phyloP scores from a whole-genome alignment of 768 basidiomycete species.

The Leucosporidium yakuticum region DNA sequence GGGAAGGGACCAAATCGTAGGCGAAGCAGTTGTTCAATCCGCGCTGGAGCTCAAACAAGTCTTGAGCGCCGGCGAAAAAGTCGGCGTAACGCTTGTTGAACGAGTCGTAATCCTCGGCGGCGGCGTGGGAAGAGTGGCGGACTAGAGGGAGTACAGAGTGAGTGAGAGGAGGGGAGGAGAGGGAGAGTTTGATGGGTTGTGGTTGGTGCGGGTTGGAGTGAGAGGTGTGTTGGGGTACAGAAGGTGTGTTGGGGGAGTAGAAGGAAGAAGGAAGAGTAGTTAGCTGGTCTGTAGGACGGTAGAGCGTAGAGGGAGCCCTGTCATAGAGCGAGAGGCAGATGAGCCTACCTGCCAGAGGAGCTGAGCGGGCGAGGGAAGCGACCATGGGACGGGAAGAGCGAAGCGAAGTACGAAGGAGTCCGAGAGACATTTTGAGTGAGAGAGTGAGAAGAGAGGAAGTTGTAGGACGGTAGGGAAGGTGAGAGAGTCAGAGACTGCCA shows the following conservation, averaged over 20 bases:
- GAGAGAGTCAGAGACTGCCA: too few relatives aligned
- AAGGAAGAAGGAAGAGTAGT: not conserved
- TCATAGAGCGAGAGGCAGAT: too few relatives aligned
- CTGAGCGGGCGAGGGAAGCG: too few relatives aligned
- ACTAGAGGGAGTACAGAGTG: constrained; percentile 7
- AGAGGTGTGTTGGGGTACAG: not conserved
- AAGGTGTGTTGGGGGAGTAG: not conserved
- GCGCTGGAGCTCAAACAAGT: constrained; percentile 97
- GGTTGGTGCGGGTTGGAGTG: not conserved
- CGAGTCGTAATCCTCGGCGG: constrained; percentile 59
- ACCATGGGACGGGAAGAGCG: not conserved
- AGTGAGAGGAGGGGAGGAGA: not conserved
- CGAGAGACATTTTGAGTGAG: not conserved
- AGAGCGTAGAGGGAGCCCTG: not conserved
- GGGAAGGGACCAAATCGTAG: constrained; percentile 87
- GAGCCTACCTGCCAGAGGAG: too few relatives aligned
- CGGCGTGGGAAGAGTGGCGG: constrained; percentile 31
- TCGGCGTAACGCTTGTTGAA: constrained; percentile 89
- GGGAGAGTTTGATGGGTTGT: not conserved
- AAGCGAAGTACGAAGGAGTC: not conserved
- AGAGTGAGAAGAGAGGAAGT: not conserved
- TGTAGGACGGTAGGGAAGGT: not conserved
- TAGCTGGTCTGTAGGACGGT: not conserved
- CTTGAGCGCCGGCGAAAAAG: constrained; percentile 88
- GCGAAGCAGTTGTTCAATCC: constrained; percentile 99